These are phyloP conservation scores for Trichoderma breve DNA, from an alignment of 2,329 filamentous ascomycete genomes.

Conservation along the genomic window DNA sequence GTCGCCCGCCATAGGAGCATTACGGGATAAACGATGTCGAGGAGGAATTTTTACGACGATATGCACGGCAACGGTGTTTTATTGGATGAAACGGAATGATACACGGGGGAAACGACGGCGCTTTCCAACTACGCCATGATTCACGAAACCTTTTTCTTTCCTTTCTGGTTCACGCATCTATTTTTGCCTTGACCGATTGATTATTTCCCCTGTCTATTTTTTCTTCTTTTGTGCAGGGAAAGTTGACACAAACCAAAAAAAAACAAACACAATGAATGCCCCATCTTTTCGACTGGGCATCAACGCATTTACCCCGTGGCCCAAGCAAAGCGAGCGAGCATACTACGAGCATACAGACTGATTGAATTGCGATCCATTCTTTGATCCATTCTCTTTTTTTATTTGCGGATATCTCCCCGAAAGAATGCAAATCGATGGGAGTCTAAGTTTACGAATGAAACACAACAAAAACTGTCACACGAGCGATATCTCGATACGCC, in stretches of 20 bases:
- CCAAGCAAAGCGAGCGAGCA: neutral
- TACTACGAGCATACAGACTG: conserved; percentile 13
- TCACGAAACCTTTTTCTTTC: conserved; percentile 9
- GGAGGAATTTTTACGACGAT: neutral
- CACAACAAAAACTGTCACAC: neutral
- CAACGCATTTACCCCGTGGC: neutral
- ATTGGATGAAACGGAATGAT: conserved; percentile 13
- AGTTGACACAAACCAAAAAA: neutral
- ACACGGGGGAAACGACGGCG: conserved; percentile 7
- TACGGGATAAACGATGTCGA: neutral
- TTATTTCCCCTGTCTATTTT: neutral
- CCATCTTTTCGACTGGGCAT: conserved; percentile 5
- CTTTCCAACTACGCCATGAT: conserved; percentile 4
- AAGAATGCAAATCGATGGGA: neutral
- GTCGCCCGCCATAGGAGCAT: neutral
- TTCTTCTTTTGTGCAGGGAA: neutral
- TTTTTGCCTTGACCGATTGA: neutral
- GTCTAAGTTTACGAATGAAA: neutral
- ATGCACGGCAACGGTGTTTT: conserved; percentile 7
- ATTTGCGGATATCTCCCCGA: neutral
- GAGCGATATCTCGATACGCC: neutral
- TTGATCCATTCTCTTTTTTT: conserved; percentile 6
- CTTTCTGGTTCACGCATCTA: neutral
- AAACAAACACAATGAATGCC: neutral
- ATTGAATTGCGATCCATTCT: conserved; percentile 12